Evolutionary conservation across 257 asterid species (phyloP).

Genomic region (Primulina eburnea): DNA sequence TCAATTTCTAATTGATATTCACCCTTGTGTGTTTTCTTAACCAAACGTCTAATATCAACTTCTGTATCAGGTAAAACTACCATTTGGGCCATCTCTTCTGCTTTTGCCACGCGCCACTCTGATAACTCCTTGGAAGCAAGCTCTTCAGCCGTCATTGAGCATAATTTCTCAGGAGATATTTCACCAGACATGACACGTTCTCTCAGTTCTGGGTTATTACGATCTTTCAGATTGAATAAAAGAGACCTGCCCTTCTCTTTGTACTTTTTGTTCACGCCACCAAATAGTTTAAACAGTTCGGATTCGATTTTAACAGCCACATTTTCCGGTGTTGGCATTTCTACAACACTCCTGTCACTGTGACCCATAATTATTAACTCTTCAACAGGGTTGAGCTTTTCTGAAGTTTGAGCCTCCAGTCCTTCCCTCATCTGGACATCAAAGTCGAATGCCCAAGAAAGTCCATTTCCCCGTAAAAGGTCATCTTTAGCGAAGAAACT

Average conservation of each 20-base stretch:
- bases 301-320: constrained; percentile 65
- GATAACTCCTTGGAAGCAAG: constrained; percentile 99
- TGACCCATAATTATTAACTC: constrained; percentile 38
- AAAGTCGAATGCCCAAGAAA: constrained; percentile 91
- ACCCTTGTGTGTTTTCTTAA: constrained; percentile 98
- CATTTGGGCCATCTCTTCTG: constrained; percentile 89
- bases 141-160: constrained; percentile 96
- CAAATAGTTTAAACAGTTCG: constrained; percentile 73
- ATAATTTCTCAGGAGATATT: constrained; percentile 73
- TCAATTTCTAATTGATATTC: constrained; percentile 89
- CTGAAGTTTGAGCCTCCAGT: constrained; percentile 41
- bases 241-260: constrained; percentile 96
- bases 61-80: constrained; percentile 88
- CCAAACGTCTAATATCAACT: constrained; percentile 72
- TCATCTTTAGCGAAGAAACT: constrained; percentile 83
- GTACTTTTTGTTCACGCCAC: constrained; percentile 92
- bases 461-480: constrained; percentile 96
- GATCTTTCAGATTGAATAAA: constrained; percentile 88
- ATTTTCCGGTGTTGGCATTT: constrained; percentile 42
- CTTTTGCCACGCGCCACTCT: constrained; percentile 94
- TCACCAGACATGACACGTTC: constrained; percentile 89
- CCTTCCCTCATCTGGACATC: constrained; percentile 54
- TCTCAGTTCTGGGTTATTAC: constrained; percentile 83
- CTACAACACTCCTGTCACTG: constrained; percentile 17
- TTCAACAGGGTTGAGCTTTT: constrained; percentile 32